Conservation (phyloP, 805 yeast genomes). For the Candida coquimbonensis region DNA sequence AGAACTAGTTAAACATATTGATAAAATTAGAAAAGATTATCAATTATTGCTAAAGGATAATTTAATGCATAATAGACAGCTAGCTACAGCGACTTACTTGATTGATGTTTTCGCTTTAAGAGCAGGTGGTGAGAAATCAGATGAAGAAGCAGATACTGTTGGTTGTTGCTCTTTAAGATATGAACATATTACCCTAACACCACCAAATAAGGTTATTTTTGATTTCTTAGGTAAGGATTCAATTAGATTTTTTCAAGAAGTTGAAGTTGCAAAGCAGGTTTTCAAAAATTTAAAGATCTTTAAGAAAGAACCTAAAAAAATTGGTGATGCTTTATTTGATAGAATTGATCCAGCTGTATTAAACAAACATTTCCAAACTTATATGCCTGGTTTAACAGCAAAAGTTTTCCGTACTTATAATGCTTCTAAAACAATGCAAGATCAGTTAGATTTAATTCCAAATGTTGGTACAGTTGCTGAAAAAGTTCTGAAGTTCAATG, state of each 20-base stretch:
- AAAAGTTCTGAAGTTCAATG: conserved; percentile 81
- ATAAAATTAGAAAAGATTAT: conserved; percentile 69
- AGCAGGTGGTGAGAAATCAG: conserved; percentile 97
- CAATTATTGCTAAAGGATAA: conserved; percentile 59
- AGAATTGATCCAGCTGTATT: conserved; percentile 76
- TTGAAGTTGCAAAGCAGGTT: conserved; percentile 85
- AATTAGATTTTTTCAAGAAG: conserved; percentile 85
- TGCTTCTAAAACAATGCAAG: conserved; percentile 96
- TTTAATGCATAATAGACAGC: conserved; percentile 79
- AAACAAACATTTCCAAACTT: conserved; percentile 81
- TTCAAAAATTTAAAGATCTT: conserved; percentile 83
- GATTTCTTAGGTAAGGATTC: conserved; percentile 96
- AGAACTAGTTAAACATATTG: conserved; percentile 68
- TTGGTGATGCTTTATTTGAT: conserved; percentile 91
- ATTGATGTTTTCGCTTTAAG: conserved; percentile 91
- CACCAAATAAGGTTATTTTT: conserved; percentile 80
- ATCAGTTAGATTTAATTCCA: conserved; percentile 78
- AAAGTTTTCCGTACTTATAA: conserved; percentile 96
- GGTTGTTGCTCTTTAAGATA: conserved; percentile 93
- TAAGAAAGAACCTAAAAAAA: conserved; percentile 81
- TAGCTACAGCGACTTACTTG: conserved; percentile 89
- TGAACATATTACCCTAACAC: conserved; percentile 81
- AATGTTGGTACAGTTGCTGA: conserved; percentile 85
- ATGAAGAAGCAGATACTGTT: conserved; percentile 96
- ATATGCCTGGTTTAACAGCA: conserved; percentile 91